phyloP scores from a whole-genome alignment of 768 basidiomycete species.

The Arthromyces matolae region DNA sequence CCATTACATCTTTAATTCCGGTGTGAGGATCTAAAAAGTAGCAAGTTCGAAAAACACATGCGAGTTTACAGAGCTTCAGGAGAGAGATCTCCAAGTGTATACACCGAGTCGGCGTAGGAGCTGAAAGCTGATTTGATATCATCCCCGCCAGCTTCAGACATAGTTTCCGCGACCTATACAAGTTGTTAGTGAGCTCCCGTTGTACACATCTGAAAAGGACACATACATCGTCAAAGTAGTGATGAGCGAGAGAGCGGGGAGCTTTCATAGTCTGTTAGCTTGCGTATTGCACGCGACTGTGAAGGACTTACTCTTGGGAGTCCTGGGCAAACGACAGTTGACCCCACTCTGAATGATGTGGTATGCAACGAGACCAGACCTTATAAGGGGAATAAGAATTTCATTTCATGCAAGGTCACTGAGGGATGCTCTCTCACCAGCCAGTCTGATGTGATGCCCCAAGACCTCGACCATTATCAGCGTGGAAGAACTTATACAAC shows the following conservation, averaged over 20 bases:
- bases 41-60: not conserved
- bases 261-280: constrained; percentile 42
- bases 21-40: not conserved
- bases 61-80: constrained; percentile 60
- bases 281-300: not conserved
- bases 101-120: constrained; percentile 39
- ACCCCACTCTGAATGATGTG: constrained; percentile 89
- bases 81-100: constrained; percentile 64
- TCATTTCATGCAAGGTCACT: no score
- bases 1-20: not conserved
- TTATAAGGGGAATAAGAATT: no score
- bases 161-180: constrained; percentile 64
- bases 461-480: constrained; percentile 85
- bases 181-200: not conserved
- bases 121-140: constrained; percentile 60
- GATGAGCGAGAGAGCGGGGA: constrained; percentile 79
- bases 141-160: constrained; percentile 74
- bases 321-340: constrained; percentile 87
- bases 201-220: constrained; percentile 2
- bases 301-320: constrained; percentile 75
- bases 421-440: no score
- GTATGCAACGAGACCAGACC: constrained; percentile 88
- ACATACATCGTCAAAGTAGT: constrained; percentile 94
- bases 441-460: constrained; percentile 99
- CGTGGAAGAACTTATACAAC: constrained; percentile 83